These are phyloP conservation scores for Kazachstania africana DNA, from an alignment of 805 yeast genomes.

Conservation along the genomic window DNA sequence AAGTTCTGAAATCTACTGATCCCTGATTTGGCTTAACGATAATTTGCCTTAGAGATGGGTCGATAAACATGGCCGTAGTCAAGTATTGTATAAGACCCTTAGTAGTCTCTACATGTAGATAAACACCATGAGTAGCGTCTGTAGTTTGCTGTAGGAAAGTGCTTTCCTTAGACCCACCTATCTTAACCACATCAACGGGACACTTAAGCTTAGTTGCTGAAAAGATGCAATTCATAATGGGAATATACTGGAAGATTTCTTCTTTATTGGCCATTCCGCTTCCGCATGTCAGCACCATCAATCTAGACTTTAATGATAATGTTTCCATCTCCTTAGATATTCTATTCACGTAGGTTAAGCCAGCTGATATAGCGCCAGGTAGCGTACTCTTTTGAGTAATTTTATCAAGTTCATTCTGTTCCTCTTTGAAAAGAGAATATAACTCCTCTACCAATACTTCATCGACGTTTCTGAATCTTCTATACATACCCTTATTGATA, in stretches of 20 bases:
- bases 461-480: conserved; percentile 74
- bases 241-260: conserved; percentile 70
- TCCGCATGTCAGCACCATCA: conserved; percentile 38
- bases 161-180: conserved; percentile 39
- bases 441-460: conserved; percentile 56
- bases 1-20: conserved; percentile 86
- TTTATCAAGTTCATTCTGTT: conserved; percentile 13
- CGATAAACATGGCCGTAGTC: conserved; percentile 72
- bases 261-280: conserved; percentile 47
- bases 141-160: conserved; percentile 91
- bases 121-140: conserved; percentile 88
- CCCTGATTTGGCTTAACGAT: conserved; percentile 73
- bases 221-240: conserved; percentile 90
- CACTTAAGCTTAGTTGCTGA: conserved; percentile 89
- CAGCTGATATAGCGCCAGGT: conserved; percentile 73
- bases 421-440: conserved; percentile 32
- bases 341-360: conserved; percentile 69
- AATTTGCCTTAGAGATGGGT: conserved; percentile 68
- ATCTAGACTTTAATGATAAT: conserved; percentile 45
- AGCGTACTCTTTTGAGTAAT: conserved; percentile 37
- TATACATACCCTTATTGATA: conserved; percentile 57
- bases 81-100: conserved; percentile 75
- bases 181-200: conserved; percentile 82
- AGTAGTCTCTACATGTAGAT: conserved; percentile 55
- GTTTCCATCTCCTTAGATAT: conserved; percentile 38